Evolutionary conservation across 2,329 filamentous ascomycete species (phyloP).

Genomic region (Fusarium fujikuroi): DNA sequence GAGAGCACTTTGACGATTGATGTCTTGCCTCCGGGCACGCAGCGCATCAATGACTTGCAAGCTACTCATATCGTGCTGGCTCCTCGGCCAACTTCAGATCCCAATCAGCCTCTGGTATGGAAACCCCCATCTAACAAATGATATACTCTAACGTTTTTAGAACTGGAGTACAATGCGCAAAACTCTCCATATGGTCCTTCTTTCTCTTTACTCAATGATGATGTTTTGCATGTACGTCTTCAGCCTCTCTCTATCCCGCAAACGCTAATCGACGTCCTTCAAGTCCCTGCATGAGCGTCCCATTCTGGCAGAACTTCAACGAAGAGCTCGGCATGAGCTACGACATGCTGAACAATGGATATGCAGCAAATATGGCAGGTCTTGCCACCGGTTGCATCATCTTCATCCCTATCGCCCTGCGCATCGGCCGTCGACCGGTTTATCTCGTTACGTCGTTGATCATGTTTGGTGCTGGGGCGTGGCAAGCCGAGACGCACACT

Average conservation of each 20-base stretch:
- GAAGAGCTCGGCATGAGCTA: conserved; percentile 35
- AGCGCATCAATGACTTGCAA: conserved; percentile 27
- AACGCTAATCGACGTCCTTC: neutral
- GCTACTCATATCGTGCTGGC: conserved; percentile 27
- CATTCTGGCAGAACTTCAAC: conserved; percentile 34
- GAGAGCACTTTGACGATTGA: neutral
- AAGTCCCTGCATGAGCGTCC: conserved; percentile 32
- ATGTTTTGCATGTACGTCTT: conserved; percentile 32
- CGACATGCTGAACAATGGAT: conserved; percentile 39
- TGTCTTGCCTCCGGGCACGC: conserved; percentile 26
- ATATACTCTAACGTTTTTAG: neutral
- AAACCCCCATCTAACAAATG: neutral
- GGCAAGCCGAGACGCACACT: conserved; percentile 41
- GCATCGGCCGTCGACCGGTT: conserved; percentile 46
- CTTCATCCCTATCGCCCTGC: conserved; percentile 48
- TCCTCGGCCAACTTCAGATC: conserved; percentile 32
- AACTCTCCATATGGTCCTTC: conserved; percentile 14
- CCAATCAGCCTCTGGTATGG: conserved; percentile 30
- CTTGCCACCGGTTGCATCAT: conserved; percentile 47
- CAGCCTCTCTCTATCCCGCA: rapidly evolving
- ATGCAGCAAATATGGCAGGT: conserved; percentile 45
- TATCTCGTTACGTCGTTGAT: conserved; percentile 43
- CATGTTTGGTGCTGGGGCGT: conserved; percentile 37
- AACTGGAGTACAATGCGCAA: conserved; percentile 35
- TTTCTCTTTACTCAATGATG: conserved; percentile 32